A percentile compares a stretch with the other conserved stretches of the same genome.
Evolutionary conservation across 257 asterid genomes (phyloP).

Genomic region (Gynochthodes officinalis): DNA sequence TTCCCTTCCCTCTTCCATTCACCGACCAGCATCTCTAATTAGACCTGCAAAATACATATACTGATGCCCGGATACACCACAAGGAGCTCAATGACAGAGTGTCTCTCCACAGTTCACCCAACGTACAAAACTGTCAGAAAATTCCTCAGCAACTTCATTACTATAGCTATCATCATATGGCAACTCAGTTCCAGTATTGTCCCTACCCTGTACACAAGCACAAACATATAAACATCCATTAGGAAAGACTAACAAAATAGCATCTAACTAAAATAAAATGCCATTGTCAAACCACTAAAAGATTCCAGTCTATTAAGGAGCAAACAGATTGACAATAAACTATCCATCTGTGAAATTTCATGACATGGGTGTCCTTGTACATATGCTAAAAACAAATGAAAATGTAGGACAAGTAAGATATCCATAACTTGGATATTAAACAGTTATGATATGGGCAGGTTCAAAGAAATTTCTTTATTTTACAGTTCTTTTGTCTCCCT

Average conservation of each 20-base stretch:
- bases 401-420: neutral
- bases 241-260: neutral
- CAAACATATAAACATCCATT: neutral
- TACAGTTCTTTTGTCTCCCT: neutral
- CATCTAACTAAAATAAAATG: neutral
- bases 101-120: constrained; percentile 87
- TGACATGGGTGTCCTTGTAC: neutral
- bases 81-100: constrained; percentile 49
- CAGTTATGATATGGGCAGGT: neutral
- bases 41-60: constrained; percentile 19
- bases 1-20: constrained; percentile 11
- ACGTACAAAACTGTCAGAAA: constrained; percentile 76
- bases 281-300: neutral
- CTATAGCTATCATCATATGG: constrained; percentile 39
- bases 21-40: constrained; percentile 8
- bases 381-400: neutral
- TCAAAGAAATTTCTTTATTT: neutral
- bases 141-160: constrained; percentile 65
- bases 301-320: neutral
- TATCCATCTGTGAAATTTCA: neutral
- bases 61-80: constrained; percentile 16
- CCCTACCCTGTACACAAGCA: constrained; percentile 48
- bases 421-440: neutral
- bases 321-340: neutral
- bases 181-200: constrained; percentile 40